phyloP scores from a whole-genome alignment of 2,329 filamentous ascomycete species.

The Beauveria rudraprayagi region DNA sequence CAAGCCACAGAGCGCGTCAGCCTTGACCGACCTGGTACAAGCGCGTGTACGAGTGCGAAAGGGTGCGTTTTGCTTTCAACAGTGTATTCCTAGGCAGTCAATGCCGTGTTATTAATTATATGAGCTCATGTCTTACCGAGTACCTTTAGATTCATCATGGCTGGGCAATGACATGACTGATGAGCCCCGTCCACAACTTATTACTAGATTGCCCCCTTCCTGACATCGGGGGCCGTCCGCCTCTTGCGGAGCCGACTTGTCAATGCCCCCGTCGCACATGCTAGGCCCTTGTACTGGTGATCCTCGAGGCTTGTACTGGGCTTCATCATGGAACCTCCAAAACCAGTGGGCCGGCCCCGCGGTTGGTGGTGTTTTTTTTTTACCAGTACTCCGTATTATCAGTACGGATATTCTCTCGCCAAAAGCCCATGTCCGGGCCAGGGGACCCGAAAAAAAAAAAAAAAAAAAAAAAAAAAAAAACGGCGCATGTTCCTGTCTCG shows the following conservation, averaged over 20 bases:
- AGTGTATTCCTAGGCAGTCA: not conserved
- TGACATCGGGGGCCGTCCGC: not conserved
- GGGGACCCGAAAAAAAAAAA: not conserved
- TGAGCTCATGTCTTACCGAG: not conserved
- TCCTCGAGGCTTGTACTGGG: not conserved
- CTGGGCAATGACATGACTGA: constrained; percentile 2
- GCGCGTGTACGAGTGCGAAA: not conserved
- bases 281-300: not conserved
- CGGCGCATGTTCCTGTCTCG: not conserved
- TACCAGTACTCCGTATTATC: no score
- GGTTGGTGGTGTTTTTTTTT: not conserved
- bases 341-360: not conserved
- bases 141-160: not conserved
- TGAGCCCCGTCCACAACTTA: not conserved
- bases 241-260: not conserved
- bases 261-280: constrained; percentile 10
- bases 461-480: not conserved
- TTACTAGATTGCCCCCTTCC: not conserved
- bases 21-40: not conserved
- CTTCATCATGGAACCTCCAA: not conserved
- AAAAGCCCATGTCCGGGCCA: not conserved
- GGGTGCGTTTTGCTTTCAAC: not conserved
- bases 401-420: not conserved
- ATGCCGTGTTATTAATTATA: not conserved
- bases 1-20: constrained; percentile 6